Conservation (phyloP, 2,329 filamentous ascomycete genomes). For the Claviceps paspali region DNA sequence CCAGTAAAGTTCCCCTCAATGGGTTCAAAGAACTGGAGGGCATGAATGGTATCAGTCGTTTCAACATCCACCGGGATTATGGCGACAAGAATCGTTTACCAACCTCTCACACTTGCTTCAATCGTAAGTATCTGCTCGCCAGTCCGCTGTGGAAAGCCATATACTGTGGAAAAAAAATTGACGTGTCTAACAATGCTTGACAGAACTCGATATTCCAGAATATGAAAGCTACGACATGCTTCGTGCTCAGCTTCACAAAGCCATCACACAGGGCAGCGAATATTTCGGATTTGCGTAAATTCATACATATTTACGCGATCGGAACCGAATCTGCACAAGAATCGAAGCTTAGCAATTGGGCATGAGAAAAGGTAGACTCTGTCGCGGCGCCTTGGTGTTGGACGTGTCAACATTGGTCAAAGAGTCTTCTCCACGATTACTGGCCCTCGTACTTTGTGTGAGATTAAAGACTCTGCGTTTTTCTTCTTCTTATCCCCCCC, state of each 20-base stretch:
- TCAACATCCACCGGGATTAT: slow-evolving; percentile 98
- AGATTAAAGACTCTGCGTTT: neutral
- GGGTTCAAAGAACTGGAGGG: slow-evolving; percentile 98
- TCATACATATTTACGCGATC: slow-evolving; percentile 3
- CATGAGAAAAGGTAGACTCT: neutral
- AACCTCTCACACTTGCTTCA: slow-evolving; percentile 97
- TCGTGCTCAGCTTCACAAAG: slow-evolving; percentile 76
- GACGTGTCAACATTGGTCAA: neutral
- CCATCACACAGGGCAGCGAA: slow-evolving; percentile 94
- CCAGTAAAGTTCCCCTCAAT: slow-evolving; percentile 93
- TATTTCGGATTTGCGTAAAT: slow-evolving; percentile 90
- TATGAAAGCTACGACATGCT: slow-evolving; percentile 93
- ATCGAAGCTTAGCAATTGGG: neutral
- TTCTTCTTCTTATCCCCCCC: neutral
- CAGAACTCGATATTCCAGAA: slow-evolving; percentile 94
- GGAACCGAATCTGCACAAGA: neutral
- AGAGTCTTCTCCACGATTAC: neutral
- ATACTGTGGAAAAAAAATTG: neutral
- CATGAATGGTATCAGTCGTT: slow-evolving; percentile 95
- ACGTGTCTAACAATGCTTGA: slow-evolving; percentile 2
- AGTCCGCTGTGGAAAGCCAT: slow-evolving; percentile 11
- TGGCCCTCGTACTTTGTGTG: neutral
- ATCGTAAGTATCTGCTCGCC: slow-evolving; percentile 55
- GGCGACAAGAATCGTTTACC: slow-evolving; percentile 91
- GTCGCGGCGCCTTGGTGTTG: slow-evolving; percentile 5